These are phyloP conservation scores for Lachnellula hyalina DNA, from an alignment of 2,329 filamentous ascomycete species.

Conservation along the genomic window DNA sequence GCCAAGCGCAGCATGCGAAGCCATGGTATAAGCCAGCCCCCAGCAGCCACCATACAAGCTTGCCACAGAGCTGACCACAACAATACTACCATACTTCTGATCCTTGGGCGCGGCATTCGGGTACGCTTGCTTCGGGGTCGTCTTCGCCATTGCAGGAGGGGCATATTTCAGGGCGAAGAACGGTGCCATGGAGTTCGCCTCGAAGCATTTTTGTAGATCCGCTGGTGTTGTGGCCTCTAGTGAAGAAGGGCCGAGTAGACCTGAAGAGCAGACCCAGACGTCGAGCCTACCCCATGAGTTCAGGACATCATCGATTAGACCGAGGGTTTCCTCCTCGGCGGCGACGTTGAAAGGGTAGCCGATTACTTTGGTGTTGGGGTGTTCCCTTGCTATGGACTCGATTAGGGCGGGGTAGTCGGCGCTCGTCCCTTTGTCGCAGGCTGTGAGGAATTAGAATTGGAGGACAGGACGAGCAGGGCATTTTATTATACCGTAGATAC, in stretches of 20 bases:
- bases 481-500: slow-evolving; percentile 46
- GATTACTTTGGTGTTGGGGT: slow-evolving; percentile 55
- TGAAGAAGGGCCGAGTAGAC: slow-evolving; percentile 51
- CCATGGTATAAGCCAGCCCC: slow-evolving; percentile 58
- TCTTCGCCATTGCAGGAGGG: slow-evolving; percentile 58
- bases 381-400: slow-evolving; percentile 37
- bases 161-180: slow-evolving; percentile 63
- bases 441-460: slow-evolving; percentile 28
- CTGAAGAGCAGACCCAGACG: slow-evolving; percentile 54
- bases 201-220: slow-evolving; percentile 53
- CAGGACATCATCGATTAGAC: slow-evolving; percentile 57
- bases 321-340: slow-evolving; percentile 55
- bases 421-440: slow-evolving; percentile 43
- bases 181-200: slow-evolving; percentile 55
- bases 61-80: slow-evolving; percentile 55
- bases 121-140: slow-evolving; percentile 48
- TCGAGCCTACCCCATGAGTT: slow-evolving; percentile 56
- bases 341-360: slow-evolving; percentile 54
- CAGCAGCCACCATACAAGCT: slow-evolving; percentile 52
- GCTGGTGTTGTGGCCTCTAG: slow-evolving; percentile 51
- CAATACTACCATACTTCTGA: slow-evolving; percentile 54
- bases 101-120: slow-evolving; percentile 57
- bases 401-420: slow-evolving; percentile 38
- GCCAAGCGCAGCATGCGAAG: slow-evolving; percentile 53
- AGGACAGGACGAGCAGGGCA: not conserved